Conservation (phyloP, 129 eudicot genomes). For the Erigeron canadensis region DNA sequence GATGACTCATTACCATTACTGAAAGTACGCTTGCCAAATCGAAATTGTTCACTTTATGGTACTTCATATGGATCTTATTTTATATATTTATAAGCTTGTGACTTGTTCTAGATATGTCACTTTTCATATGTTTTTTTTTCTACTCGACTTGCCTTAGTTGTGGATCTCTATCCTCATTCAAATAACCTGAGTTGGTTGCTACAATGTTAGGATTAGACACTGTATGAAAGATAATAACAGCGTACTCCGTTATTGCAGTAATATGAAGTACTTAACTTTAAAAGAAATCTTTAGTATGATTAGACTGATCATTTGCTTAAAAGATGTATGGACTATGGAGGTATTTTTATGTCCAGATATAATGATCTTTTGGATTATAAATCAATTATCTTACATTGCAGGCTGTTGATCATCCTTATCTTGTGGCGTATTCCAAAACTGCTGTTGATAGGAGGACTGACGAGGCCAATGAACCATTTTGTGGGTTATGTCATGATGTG, state of each 20-base stretch:
- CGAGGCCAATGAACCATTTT: slow-evolving; percentile 45
- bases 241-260: background rate
- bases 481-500: slow-evolving; percentile 78
- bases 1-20: background rate
- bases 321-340: background rate
- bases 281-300: background rate
- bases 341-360: background rate
- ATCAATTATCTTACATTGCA: slow-evolving; percentile 18
- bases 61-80: no score
- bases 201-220: background rate
- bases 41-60: no score
- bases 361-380: background rate
- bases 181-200: background rate
- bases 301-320: background rate
- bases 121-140: background rate
- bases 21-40: background rate
- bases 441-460: slow-evolving; percentile 45
- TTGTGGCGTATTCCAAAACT: slow-evolving; percentile 72
- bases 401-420: slow-evolving; percentile 98
- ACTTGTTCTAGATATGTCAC: no score
- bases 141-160: background rate
- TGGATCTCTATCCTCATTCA: background rate
- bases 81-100: no score
- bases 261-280: background rate
- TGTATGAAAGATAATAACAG: background rate